Conservation (phyloP, 2,329 filamentous ascomycete genomes). For the Colletotrichum zoysiae region DNA sequence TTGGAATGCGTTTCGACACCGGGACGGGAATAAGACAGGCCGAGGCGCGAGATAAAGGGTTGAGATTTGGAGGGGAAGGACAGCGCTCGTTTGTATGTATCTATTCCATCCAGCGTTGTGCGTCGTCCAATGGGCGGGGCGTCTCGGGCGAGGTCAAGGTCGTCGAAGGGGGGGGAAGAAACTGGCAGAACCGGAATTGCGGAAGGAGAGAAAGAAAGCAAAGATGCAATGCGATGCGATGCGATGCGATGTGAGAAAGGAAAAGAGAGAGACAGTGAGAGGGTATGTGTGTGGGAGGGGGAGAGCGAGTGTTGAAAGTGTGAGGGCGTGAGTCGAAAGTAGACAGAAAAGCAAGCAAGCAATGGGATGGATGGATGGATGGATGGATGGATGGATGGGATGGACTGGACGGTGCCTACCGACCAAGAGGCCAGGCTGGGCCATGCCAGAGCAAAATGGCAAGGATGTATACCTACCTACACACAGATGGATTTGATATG, state of each 20-base stretch:
- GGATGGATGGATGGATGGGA: not conserved
- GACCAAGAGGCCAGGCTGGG: not conserved
- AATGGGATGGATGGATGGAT: not conserved
- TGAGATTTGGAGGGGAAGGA: not conserved
- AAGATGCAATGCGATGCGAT: conserved; percentile 2
- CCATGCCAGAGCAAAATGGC: not conserved
- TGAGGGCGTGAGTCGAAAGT: not conserved
- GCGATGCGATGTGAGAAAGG: conserved; percentile 1
- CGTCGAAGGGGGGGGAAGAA: not conserved
- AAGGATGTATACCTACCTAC: conserved; percentile 1
- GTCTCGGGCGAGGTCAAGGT: not conserved
- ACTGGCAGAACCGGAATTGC: conserved; percentile 8
- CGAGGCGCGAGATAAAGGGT: not conserved
- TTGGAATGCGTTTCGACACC: conserved; percentile 16
- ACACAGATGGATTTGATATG: not conserved
- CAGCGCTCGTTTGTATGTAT: conserved; percentile 14
- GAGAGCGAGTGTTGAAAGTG: conserved; percentile 1
- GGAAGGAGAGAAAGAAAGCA: conserved; percentile 2
- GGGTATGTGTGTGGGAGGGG: conserved; percentile 1
- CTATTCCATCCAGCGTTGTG: not conserved
- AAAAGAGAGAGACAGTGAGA: conserved; percentile 6
- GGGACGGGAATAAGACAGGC: not conserved
- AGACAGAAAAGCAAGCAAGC: conserved; percentile 14
- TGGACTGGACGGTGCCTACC: not conserved
- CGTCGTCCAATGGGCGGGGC: not conserved